These are phyloP conservation scores for Fomes fomentarius DNA, from an alignment of 1,284 basidiomycete species.

Conservation along the genomic window DNA sequence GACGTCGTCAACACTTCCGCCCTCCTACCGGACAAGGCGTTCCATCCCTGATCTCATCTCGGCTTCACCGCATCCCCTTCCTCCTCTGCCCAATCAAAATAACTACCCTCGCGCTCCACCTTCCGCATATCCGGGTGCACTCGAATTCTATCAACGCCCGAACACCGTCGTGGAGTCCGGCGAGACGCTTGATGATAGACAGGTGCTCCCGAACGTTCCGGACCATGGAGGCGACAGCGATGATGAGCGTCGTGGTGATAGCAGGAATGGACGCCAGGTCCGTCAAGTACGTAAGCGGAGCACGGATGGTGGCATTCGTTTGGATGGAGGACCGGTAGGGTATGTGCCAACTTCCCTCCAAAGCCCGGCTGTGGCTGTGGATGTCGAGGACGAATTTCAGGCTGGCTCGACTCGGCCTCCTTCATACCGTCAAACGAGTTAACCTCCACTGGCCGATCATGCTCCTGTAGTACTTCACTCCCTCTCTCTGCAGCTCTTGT, in stretches of 20 bases:
- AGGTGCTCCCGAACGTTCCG: not conserved
- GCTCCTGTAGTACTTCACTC: too few relatives aligned
- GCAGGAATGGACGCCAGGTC: too few relatives aligned
- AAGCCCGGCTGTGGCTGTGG: too few relatives aligned
- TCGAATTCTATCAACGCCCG: too few relatives aligned
- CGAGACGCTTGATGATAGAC: too few relatives aligned
- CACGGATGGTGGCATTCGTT: not conserved
- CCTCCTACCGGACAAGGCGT: constrained; percentile 7
- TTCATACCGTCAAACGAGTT: not conserved
- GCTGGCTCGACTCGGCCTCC: not conserved
- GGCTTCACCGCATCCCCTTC: not conserved
- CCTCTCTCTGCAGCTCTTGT: too few relatives aligned
- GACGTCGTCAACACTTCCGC: constrained; percentile 10
- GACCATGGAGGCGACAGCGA: too few relatives aligned
- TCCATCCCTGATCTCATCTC: not conserved
- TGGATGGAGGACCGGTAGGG: not conserved
- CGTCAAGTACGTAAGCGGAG: not conserved
- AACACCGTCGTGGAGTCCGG: too few relatives aligned
- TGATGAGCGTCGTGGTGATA: too few relatives aligned
- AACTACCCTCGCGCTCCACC: not conserved
- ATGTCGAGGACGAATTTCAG: not conserved
- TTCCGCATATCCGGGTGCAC: not conserved
- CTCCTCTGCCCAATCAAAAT: not conserved
- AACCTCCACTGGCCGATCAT: too few relatives aligned
- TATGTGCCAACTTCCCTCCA: not conserved